Evolutionary conservation across 2,329 filamentous ascomycete genomes (phyloP).

Genomic region (Botrytis byssoidea): DNA sequence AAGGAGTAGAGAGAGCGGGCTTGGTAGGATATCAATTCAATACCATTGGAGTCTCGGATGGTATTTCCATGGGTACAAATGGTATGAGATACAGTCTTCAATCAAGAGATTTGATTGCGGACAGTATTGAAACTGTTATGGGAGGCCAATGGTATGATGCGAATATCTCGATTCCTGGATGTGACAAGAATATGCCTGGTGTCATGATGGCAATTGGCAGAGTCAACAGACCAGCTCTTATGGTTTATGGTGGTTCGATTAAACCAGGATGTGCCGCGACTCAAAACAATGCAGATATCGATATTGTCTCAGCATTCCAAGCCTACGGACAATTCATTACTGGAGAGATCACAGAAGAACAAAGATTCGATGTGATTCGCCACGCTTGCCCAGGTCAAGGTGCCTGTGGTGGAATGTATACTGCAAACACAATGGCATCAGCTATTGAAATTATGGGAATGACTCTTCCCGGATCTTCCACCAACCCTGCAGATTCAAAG

Average conservation of each 20-base stretch:
- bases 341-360: conserved; percentile 85
- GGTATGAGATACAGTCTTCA: conserved; percentile 96
- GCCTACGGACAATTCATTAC: conserved; percentile 93
- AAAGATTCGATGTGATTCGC: conserved; percentile 91
- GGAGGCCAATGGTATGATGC: conserved; percentile 98
- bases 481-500: conserved; percentile 71
- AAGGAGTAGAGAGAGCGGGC: conserved; percentile 71
- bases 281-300: conserved; percentile 73
- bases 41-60: conserved; percentile 96
- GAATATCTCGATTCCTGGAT: conserved; percentile 94
- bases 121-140: conserved; percentile 99
- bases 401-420: conserved; percentile 86
- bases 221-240: conserved; percentile 89
- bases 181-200: conserved; percentile 99
- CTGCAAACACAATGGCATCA: conserved; percentile 73
- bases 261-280: conserved; percentile 80
- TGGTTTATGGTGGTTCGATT: conserved; percentile 97
- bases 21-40: conserved; percentile 97
- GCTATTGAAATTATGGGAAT: conserved; percentile 72
- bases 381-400: conserved; percentile 83
- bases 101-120: conserved; percentile 93
- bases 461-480: conserved; percentile 79
- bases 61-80: conserved; percentile 95
- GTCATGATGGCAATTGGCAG: conserved; percentile 91
- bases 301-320: conserved; percentile 97